Conservation (phyloP, 306 rosid species). For the apple (Malus domestica) region DNA sequence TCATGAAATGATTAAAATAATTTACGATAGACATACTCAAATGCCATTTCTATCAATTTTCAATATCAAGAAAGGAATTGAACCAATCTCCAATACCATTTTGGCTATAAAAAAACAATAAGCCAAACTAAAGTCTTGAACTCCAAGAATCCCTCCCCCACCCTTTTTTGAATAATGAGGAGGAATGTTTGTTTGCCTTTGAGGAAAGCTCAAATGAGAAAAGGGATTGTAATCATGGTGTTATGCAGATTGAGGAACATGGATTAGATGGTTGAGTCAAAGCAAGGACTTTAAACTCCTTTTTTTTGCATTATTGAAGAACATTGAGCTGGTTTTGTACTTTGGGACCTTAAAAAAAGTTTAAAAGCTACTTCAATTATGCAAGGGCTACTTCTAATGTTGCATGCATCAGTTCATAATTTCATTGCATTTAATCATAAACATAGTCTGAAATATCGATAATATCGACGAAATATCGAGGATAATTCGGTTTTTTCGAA, state of each 20-base stretch:
- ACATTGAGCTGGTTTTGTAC: slow-evolving; percentile 72
- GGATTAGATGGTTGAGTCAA: slow-evolving; percentile 41
- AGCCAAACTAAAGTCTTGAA: slow-evolving; percentile 26
- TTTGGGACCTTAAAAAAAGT: slow-evolving; percentile 18
- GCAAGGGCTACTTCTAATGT: slow-evolving; percentile 31
- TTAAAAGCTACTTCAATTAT: slow-evolving; percentile 37
- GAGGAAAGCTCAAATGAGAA: slow-evolving; percentile 34
- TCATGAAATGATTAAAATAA: too few species aligned
- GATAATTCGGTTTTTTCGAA: too few species aligned
- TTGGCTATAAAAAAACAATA: neutral
- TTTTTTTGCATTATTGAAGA: slow-evolving; percentile 54
- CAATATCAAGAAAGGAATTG: too few species aligned
- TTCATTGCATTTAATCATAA: slow-evolving; percentile 38
- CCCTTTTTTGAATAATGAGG: slow-evolving; percentile 27
- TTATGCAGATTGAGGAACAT: slow-evolving; percentile 35
- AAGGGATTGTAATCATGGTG: slow-evolving; percentile 51
- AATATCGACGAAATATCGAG: too few species aligned
- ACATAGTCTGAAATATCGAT: neutral
- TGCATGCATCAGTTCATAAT: slow-evolving; percentile 39
- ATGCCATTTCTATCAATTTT: too few species aligned
- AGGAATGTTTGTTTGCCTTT: slow-evolving; percentile 28
- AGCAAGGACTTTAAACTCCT: neutral
- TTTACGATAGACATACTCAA: too few species aligned
- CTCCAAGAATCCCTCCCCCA: slow-evolving; percentile 23
- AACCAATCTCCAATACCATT: too few species aligned